Percentiles rank a stretch among this genome's conserved stretches.
These are phyloP conservation scores for Termitomyces sp. DNA, from an alignment of 768 basidiomycete genomes.

Conservation along the genomic window DNA sequence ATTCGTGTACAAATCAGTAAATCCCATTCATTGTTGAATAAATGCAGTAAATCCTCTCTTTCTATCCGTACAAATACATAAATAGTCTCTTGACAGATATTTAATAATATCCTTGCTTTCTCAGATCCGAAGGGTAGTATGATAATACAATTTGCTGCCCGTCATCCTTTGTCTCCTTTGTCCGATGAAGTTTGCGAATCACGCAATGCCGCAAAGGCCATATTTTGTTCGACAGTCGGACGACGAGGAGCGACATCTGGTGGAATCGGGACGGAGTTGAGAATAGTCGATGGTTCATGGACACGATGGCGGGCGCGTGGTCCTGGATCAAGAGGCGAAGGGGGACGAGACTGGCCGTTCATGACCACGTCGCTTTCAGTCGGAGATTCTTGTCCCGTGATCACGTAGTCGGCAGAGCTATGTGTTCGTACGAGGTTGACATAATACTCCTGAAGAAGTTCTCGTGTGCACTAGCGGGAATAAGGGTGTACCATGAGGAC, in stretches of 20 bases:
- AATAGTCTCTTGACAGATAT: not conserved
- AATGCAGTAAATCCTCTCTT: slow-evolving; percentile 2
- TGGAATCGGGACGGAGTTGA: slow-evolving; percentile 32
- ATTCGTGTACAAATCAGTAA: slow-evolving; percentile 2
- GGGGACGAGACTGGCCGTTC: slow-evolving; percentile 48
- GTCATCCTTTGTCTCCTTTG: slow-evolving; percentile 7
- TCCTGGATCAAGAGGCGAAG: slow-evolving; percentile 35
- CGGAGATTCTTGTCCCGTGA: slow-evolving; percentile 38
- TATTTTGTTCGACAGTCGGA: slow-evolving; percentile 77
- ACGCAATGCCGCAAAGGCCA: slow-evolving; percentile 72
- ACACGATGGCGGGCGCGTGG: slow-evolving; percentile 13
- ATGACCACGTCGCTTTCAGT: slow-evolving; percentile 52
- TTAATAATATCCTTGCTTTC: not conserved
- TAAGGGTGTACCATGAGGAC: slow-evolving; percentile 24
- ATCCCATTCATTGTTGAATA: slow-evolving; percentile 11
- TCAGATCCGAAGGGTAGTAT: slow-evolving; percentile 2
- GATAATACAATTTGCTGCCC: slow-evolving; percentile 1
- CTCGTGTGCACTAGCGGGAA: slow-evolving; percentile 72
- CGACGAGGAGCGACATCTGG: slow-evolving; percentile 39
- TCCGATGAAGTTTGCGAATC: slow-evolving; percentile 32
- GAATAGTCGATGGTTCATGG: slow-evolving; percentile 34
- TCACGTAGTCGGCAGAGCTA: slow-evolving; percentile 50
- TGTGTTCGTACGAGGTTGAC: slow-evolving; percentile 88
- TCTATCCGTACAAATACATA: not conserved
- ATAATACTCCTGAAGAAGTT: slow-evolving; percentile 91